Evolutionary conservation across 2,329 filamentous ascomycete genomes (phyloP).

Genomic region (Aspergillus flavus): DNA sequence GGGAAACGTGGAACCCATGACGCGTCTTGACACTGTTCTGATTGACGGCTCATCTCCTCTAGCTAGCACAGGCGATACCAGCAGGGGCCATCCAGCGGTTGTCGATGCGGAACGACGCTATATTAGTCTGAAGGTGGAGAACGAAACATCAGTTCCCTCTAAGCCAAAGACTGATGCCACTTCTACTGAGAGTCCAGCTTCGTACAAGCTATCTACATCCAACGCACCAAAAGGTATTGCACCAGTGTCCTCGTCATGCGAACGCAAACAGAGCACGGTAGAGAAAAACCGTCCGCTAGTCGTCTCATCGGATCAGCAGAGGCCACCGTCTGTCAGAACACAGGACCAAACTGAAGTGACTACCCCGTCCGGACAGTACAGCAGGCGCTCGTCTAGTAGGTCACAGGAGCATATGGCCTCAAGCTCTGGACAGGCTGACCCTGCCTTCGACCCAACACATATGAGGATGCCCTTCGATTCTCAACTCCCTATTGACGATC

Average conservation of each 20-base stretch:
- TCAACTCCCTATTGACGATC: background rate
- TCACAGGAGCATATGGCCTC: background rate
- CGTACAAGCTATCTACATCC: constrained; percentile 12
- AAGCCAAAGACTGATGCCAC: constrained; percentile 1
- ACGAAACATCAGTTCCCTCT: background rate
- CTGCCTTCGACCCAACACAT: background rate
- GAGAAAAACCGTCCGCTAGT: constrained; percentile 14
- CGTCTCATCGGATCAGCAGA: constrained; percentile 14
- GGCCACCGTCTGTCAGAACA: background rate
- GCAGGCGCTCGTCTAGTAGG: background rate
- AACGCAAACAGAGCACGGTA: constrained; percentile 4
- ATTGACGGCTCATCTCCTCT: constrained; percentile 21
- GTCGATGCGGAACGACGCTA: constrained; percentile 13
- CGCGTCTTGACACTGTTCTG: constrained; percentile 14
- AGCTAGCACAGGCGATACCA: constrained; percentile 20
- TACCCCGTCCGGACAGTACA: background rate
- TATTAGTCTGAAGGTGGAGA: constrained; percentile 17
- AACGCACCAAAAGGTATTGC: constrained; percentile 1
- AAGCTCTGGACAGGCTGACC: background rate
- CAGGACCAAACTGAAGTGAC: background rate
- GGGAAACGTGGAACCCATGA: constrained; percentile 1
- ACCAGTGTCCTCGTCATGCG: background rate
- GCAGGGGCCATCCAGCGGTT: constrained; percentile 17
- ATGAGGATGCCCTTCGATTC: background rate
- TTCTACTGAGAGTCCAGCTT: background rate